Evolutionary conservation across 2,329 filamentous ascomycete species (phyloP), one percentile per base, ranked within the genome.

Genomic region (Penicillium sp.): DNA sequence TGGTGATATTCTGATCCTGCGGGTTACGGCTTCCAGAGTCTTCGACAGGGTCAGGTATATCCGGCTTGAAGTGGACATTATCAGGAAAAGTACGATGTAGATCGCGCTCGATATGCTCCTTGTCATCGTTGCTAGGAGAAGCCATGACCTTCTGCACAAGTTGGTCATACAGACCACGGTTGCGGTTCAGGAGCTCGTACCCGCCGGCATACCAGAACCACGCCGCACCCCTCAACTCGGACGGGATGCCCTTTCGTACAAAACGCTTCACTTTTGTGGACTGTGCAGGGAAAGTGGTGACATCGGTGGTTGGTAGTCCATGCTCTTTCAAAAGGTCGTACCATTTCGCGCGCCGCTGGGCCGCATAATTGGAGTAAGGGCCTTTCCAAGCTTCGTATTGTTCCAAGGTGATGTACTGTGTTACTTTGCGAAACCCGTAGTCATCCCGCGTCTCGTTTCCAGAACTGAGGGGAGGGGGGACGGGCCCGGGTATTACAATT

Each of bases 131-230:
- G 61, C 76, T 84, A n/a, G 87, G 77, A 49, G 78, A 75, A 13
- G 83, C 78, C 65, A 88, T 87, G 27, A 89, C 84, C 54, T 83
- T 79, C 49, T 81, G 77, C 26, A 94, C 77, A 32, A 95, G 76
- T 46, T 85, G 80, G 46, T 85, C 82, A 68, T 97, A 97, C 13
- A 93, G 76, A 1, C 90, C 90, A 4, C 85, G 82, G 62, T 95
- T 84, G 65, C 90, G 87, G 45, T 85, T 83, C 53, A 96, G 71
- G 59, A 91, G 88, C 39, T 86, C 85, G 20, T 91, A 91, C 1
- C 93, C 93, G 17, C 91, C 91, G 9, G 91, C 91, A 68, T 97
- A 97, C 75, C 89, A 97, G 71, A 96, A 97, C 93, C 93, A 97
- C 39, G 93, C 93, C 5, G 90, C 88, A n/a, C 93, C 93, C 65